These are phyloP conservation scores for Lepidium sativum DNA, from an alignment of 345 rosid genomes.

Conservation along the genomic window DNA sequence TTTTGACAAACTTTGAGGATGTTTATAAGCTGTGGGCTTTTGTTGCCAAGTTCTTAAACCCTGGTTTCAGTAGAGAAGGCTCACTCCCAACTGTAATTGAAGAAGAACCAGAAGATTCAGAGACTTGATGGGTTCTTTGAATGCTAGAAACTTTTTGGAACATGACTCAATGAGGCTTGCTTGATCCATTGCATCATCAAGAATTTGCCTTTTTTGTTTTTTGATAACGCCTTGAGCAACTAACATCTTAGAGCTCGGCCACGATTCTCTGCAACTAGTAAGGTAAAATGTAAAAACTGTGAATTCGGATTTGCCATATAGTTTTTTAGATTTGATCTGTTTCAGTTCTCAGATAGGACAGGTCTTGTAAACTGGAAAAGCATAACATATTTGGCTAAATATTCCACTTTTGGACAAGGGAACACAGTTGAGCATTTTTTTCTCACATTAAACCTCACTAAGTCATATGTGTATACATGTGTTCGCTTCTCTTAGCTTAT, in stretches of 20 bases:
- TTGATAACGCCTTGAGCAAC: neutral
- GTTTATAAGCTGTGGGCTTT: slow-evolving; percentile 91
- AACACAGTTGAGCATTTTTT: slow-evolving; percentile 3
- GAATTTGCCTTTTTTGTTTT: neutral
- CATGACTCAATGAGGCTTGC: neutral
- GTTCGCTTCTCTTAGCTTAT: too few species aligned
- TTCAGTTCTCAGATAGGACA: neutral
- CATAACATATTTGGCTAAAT: slow-evolving; percentile 12
- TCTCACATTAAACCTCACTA: neutral
- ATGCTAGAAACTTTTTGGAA: slow-evolving; percentile 15
- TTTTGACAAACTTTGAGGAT: slow-evolving; percentile 91
- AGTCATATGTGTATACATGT: too few species aligned
- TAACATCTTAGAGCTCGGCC: neutral
- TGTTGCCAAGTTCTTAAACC: slow-evolving; percentile 76
- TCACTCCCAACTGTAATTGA: slow-evolving; percentile 63
- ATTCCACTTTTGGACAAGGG: neutral
- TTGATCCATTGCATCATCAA: neutral
- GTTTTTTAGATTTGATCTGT: slow-evolving; percentile 8
- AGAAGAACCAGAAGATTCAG: slow-evolving; percentile 41
- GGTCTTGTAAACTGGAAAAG: slow-evolving; percentile 8
- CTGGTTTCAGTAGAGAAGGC: slow-evolving; percentile 52
- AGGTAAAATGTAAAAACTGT: slow-evolving; percentile 16
- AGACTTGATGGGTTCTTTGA: slow-evolving; percentile 29
- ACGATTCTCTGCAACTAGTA: neutral
- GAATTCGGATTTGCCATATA: slow-evolving; percentile 12